Conservation (phyloP, 768 basidiomycete genomes). For the Hydnomerulius pinastri region DNA sequence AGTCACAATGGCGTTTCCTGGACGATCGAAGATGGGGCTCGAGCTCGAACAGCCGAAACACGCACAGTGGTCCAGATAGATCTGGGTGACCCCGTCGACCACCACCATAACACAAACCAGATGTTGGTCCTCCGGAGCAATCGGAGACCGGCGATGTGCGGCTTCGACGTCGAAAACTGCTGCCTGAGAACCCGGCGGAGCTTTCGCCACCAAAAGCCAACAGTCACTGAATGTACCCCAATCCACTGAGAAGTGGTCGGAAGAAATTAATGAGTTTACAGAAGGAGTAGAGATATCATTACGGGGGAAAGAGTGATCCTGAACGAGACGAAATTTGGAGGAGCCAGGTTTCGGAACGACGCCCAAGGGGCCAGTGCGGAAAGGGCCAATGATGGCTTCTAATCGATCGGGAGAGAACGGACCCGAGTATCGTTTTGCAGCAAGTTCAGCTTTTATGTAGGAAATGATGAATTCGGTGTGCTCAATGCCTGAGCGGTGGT, state of each 20-base stretch:
- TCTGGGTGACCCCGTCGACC: not conserved
- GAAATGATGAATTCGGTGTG: not conserved
- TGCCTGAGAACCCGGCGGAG: slow-evolving; percentile 34
- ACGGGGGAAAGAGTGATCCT: too few relatives aligned
- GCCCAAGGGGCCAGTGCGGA: slow-evolving; percentile 41
- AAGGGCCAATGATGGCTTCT: slow-evolving; percentile 40
- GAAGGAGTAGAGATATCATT: slow-evolving; percentile 4
- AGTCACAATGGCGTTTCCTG: slow-evolving; percentile 33
- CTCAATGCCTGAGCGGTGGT: not conserved
- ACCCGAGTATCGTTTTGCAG: slow-evolving; percentile 34
- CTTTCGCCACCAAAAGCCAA: not conserved
- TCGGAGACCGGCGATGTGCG: slow-evolving; percentile 40
- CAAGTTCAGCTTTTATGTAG: slow-evolving; percentile 23
- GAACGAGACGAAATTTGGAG: slow-evolving; percentile 34
- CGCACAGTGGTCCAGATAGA: slow-evolving; percentile 6
- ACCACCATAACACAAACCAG: not conserved
- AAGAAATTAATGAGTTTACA: not conserved
- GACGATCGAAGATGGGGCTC: slow-evolving; percentile 29
- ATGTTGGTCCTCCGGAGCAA: slow-evolving; percentile 10
- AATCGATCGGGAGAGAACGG: slow-evolving; percentile 27
- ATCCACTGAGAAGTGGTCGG: not conserved
- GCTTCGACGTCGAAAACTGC: slow-evolving; percentile 43
- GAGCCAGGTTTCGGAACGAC: slow-evolving; percentile 39
- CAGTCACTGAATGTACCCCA: slow-evolving; percentile 11
- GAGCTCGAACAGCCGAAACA: slow-evolving; percentile 29